Conservation (phyloP, 139 green algal genomes). For the Edaphochlamys debaryana region DNA sequence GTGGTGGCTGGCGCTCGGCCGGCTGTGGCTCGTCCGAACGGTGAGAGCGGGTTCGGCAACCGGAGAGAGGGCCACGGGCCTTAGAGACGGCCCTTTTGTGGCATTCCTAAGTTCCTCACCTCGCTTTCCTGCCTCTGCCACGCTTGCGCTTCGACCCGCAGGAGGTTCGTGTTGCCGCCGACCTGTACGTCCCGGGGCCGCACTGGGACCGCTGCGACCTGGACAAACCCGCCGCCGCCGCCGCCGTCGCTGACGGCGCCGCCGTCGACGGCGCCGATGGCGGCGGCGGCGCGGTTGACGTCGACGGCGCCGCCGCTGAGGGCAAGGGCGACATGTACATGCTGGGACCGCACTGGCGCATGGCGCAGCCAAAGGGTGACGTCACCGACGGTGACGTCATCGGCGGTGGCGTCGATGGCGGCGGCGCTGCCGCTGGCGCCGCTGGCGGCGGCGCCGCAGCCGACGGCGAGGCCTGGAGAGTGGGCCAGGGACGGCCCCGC, state of each 20-base stretch:
- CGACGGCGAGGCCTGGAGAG: background rate
- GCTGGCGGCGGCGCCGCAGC: background rate
- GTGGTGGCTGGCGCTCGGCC: slow-evolving; percentile 43
- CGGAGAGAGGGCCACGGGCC: too few species aligned
- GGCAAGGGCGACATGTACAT: background rate
- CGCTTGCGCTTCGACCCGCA: too few species aligned
- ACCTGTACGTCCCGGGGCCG: background rate
- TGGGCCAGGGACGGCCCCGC: background rate
- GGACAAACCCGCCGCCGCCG: background rate
- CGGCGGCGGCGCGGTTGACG: background rate
- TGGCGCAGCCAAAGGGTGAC: too few species aligned
- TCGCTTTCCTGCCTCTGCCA: too few species aligned
- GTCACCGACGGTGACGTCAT: background rate
- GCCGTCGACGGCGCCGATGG: background rate
- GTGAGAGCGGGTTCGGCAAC: background rate
- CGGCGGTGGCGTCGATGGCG: background rate
- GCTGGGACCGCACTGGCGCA: background rate
- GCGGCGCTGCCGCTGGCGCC: background rate
- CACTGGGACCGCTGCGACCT: background rate
- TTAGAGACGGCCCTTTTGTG: too few species aligned
- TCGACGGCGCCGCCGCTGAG: background rate
- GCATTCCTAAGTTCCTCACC: too few species aligned
- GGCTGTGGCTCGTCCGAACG: background rate
- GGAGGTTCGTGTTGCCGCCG: background rate
- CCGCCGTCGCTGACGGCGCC: background rate